Conservation (phyloP, 345 rosid genomes). For the Turritis glabra region DNA sequence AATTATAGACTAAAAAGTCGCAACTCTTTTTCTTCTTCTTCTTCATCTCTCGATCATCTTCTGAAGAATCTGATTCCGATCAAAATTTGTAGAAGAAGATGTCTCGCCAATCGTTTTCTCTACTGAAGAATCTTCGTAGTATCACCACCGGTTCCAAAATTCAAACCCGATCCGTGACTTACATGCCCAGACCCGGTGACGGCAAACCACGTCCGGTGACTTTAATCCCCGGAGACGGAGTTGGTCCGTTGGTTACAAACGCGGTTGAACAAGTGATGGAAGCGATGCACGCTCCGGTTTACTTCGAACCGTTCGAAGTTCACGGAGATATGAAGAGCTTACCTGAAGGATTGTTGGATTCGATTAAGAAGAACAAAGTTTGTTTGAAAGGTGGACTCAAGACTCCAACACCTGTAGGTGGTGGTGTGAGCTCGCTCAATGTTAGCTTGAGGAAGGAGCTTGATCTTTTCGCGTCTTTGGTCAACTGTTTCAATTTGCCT, state of each 20-base stretch:
- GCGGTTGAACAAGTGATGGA: slow-evolving; percentile 92
- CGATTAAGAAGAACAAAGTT: slow-evolving; percentile 96
- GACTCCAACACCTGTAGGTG: slow-evolving; percentile 67
- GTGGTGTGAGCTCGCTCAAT: slow-evolving; percentile 87
- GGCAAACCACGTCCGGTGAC: slow-evolving; percentile 83
- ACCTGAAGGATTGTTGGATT: slow-evolving; percentile 82
- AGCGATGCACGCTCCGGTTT: slow-evolving; percentile 96
- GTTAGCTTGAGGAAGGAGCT: slow-evolving; percentile 82
- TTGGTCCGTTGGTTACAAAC: slow-evolving; percentile 90
- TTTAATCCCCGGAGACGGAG: slow-evolving; percentile 88
- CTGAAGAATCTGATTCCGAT: slow-evolving; percentile 38
- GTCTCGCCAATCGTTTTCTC: slow-evolving; percentile 58
- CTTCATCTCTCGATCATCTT: slow-evolving; percentile 25
- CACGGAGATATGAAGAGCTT: slow-evolving; percentile 88
- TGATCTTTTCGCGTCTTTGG: slow-evolving; percentile 88
- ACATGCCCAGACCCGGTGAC: slow-evolving; percentile 99
- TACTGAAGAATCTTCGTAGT: slow-evolving; percentile 50
- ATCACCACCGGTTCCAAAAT: slow-evolving; percentile 32
- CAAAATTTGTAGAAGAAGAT: slow-evolving; percentile 40
- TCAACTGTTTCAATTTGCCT: slow-evolving; percentile 83
- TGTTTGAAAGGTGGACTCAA: slow-evolving; percentile 86
- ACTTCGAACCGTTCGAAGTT: slow-evolving; percentile 76
- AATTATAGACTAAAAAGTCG: background rate
- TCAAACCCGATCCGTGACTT: slow-evolving; percentile 76
- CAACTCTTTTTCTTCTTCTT: background rate